These are phyloP conservation scores for Shiraia bambusicola DNA, from an alignment of 2,329 filamentous ascomycete species.

Conservation along the genomic window DNA sequence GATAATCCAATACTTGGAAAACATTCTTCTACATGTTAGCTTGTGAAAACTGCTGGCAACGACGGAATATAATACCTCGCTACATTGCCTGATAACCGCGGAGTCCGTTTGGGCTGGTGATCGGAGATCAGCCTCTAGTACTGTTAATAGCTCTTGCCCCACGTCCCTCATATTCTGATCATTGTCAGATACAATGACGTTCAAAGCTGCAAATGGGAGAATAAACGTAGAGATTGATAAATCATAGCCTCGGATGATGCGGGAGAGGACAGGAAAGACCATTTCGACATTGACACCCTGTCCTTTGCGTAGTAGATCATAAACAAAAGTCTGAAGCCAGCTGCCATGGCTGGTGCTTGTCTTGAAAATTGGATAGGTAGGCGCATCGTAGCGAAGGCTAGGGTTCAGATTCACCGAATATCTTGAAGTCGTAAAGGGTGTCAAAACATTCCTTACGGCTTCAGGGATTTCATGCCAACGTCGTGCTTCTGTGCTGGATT, in stretches of 20 bases:
- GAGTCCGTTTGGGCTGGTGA: constrained; percentile 59
- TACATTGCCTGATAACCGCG: constrained; percentile 80
- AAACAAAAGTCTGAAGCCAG: constrained; percentile 80
- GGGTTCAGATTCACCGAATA: constrained; percentile 64
- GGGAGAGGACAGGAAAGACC: constrained; percentile 78
- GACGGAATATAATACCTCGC: constrained; percentile 65
- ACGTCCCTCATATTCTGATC: constrained; percentile 66
- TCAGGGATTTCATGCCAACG: constrained; percentile 81
- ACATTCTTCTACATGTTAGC: constrained; percentile 64
- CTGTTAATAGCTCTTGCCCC: constrained; percentile 69
- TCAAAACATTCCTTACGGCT: constrained; percentile 75
- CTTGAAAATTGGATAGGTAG: constrained; percentile 74
- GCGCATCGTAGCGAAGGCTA: constrained; percentile 29
- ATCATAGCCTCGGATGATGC: constrained; percentile 83
- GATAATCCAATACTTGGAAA: constrained; percentile 88
- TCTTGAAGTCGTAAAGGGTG: constrained; percentile 81
- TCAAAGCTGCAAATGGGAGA: constrained; percentile 82
- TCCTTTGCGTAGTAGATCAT: constrained; percentile 77
- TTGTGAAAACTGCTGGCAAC: not conserved
- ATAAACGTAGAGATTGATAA: constrained; percentile 84
- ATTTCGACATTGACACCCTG: constrained; percentile 72
- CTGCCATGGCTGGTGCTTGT: constrained; percentile 67
- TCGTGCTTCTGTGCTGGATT: constrained; percentile 61
- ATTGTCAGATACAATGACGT: constrained; percentile 74
- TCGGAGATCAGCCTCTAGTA: constrained; percentile 67